phyloP scores from a whole-genome alignment of 192 early-diverging fungal species.

The Piromyces sp. region DNA sequence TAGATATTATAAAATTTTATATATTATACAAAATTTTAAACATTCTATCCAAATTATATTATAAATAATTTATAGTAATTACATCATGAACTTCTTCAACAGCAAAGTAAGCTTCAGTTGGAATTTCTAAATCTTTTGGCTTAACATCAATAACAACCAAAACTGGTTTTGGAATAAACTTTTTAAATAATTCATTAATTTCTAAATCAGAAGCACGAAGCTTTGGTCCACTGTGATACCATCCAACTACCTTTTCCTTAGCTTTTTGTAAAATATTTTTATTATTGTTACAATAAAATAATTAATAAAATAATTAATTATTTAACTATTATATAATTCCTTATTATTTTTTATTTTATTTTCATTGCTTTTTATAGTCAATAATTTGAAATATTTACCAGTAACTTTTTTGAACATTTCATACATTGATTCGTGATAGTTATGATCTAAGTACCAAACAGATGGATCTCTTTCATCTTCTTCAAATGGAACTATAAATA shows the following conservation, averaged over 20 bases:
- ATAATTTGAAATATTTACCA: constrained; percentile 38
- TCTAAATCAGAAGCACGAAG: constrained; percentile 87
- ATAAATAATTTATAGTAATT: too few species aligned
- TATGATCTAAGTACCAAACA: constrained; percentile 98
- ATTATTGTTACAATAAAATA: too few species aligned
- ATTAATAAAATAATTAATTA: too few species aligned
- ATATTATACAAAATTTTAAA: too few species aligned
- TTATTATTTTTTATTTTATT: too few species aligned
- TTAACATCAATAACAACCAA: constrained; percentile 95
- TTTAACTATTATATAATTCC: too few species aligned
- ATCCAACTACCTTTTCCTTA: constrained; percentile 89
- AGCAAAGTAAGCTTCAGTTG: constrained; percentile 92
- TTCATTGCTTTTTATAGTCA: too few species aligned
- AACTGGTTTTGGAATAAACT: constrained; percentile 85
- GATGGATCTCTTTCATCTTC: constrained; percentile 96
- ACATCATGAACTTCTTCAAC: constrained; percentile 97
- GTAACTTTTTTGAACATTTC: constrained; percentile 99
- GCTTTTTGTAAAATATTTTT: too few species aligned
- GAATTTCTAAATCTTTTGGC: constrained; percentile 79
- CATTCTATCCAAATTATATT: too few species aligned
- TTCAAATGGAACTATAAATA: constrained; percentile 98
- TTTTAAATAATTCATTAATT: constrained; percentile 95
- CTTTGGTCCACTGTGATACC: constrained; percentile 99
- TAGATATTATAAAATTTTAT: too few species aligned
- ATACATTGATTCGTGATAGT: constrained; percentile 98